Conservation (phyloP, 2,329 filamentous ascomycete genomes). For the Apiospora kogelbergensis region DNA sequence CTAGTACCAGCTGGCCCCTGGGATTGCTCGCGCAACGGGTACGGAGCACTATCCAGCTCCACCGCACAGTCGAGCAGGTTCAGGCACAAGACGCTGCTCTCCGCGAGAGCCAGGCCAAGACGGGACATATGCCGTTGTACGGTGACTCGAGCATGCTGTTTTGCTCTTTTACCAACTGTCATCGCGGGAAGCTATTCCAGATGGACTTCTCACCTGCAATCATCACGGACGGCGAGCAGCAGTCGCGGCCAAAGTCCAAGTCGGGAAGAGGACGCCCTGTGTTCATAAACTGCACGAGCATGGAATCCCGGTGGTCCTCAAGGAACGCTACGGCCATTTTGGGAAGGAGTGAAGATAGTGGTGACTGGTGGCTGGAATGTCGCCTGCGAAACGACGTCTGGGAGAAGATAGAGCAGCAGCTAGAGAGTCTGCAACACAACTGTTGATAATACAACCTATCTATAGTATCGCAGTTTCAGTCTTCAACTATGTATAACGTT, state of each 20-base stretch:
- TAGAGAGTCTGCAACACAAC: neutral
- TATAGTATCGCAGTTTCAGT: neutral
- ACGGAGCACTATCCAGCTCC: constrained; percentile 1
- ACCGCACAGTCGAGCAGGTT: constrained; percentile 2
- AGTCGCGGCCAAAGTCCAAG: neutral
- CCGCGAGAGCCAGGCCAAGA: constrained; percentile 3
- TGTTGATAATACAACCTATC: neutral
- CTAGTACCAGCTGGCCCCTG: neutral
- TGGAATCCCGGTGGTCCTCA: constrained; percentile 2
- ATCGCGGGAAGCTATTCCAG: constrained; percentile 1
- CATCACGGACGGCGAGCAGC: neutral
- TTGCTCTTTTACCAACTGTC: constrained; percentile 1
- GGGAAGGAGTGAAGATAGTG: neutral
- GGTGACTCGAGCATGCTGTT: constrained; percentile 3
- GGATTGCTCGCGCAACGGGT: neutral
- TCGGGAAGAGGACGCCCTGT: neutral
- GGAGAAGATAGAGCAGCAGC: neutral
- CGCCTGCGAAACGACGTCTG: constrained; percentile 5
- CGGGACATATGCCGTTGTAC: constrained; percentile 1
- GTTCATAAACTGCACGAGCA: constrained; percentile 3
- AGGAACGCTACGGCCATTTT: constrained; percentile 1
- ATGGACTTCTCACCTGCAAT: constrained; percentile 6
- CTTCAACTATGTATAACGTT: too few relatives aligned
- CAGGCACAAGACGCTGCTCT: neutral
- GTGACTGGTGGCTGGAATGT: constrained; percentile 2